Evolutionary conservation across 352 stramenopile species (phyloP).

Genomic region (Phytophthora litchii): DNA sequence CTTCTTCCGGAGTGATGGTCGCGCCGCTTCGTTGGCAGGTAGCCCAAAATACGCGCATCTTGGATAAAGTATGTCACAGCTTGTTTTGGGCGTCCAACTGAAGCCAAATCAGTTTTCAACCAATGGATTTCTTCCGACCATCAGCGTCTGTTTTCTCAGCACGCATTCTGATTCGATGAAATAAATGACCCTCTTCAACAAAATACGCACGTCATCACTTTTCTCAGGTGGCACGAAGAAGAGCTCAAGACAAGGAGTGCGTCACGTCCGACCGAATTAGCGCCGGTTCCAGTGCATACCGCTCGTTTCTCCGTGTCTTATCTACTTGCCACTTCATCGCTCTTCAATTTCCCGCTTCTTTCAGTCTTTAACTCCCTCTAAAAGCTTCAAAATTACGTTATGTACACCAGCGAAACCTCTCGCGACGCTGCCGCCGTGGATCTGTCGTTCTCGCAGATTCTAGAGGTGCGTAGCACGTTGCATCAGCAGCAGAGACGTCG

Average conservation of each 20-base stretch:
- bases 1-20: constrained; percentile 31
- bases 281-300: constrained; percentile 1
- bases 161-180: constrained; percentile 7
- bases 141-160: not conserved
- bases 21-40: constrained; percentile 20
- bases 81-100: not conserved
- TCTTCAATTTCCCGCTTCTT: not conserved
- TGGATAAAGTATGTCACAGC: constrained; percentile 4
- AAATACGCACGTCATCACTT: constrained; percentile 14
- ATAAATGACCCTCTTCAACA: constrained; percentile 21
- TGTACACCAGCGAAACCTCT: constrained; percentile 48
- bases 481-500: constrained; percentile 47
- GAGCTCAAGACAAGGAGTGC: not conserved
- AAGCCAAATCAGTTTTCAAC: constrained; percentile 28
- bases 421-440: constrained; percentile 51
- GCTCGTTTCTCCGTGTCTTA: constrained; percentile 5
- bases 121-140: constrained; percentile 34
- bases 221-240: constrained; percentile 17
- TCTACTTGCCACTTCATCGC: not conserved
- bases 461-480: constrained; percentile 66
- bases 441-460: constrained; percentile 83
- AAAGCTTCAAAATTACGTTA: constrained; percentile 20
- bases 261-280: constrained; percentile 12
- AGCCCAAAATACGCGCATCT: constrained; percentile 4
- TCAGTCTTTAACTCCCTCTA: not conserved